A percentile compares a stretch with the other conserved stretches of the same genome.
Evolutionary conservation across 257 asterid genomes (phyloP).

Genomic region (Nemophila menziesii): DNA sequence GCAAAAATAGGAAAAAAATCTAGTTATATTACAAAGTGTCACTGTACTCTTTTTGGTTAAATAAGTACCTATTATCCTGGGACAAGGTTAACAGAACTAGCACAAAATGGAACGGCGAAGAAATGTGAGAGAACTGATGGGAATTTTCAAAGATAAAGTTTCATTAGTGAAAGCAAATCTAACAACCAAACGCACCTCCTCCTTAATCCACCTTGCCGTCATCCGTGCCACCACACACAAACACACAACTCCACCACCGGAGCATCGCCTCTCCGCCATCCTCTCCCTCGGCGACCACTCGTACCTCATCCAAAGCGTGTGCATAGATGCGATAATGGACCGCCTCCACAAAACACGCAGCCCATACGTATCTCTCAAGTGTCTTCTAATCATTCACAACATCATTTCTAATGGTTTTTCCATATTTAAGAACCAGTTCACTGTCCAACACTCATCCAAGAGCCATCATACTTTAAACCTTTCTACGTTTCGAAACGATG

Average conservation of each 20-base stretch:
- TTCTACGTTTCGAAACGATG: conserved; percentile 4
- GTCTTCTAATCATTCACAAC: conserved; percentile 24
- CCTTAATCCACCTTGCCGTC: conserved; percentile 15
- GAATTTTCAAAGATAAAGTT: conserved; percentile 25
- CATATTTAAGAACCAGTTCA: conserved; percentile 15
- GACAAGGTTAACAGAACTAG: too few species aligned
- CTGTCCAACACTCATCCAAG: conserved; percentile 8
- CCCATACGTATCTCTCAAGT: conserved; percentile 29
- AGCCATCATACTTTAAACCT: conserved; percentile 23
- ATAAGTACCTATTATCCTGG: too few species aligned
- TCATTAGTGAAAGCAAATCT: conserved; percentile 26
- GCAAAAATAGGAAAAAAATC: too few species aligned
- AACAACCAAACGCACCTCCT: conserved; percentile 16
- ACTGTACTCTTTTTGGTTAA: too few species aligned
- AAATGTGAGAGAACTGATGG: conserved; percentile 17
- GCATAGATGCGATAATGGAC: conserved; percentile 20
- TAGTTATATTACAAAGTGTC: too few species aligned
- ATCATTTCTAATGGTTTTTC: conserved; percentile 18
- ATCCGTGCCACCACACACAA: conserved; percentile 28
- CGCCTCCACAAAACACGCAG: conserved; percentile 23
- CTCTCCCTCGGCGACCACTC: conserved; percentile 20
- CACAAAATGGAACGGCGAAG: conserved; percentile 9
- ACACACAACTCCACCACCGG: conserved; percentile 19
- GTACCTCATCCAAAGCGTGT: conserved; percentile 14
- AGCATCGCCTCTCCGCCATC: conserved; percentile 19